Base-by-base conservation (phyloP, 75 land plant species). In the Selaginella moellendorffii region DNA sequence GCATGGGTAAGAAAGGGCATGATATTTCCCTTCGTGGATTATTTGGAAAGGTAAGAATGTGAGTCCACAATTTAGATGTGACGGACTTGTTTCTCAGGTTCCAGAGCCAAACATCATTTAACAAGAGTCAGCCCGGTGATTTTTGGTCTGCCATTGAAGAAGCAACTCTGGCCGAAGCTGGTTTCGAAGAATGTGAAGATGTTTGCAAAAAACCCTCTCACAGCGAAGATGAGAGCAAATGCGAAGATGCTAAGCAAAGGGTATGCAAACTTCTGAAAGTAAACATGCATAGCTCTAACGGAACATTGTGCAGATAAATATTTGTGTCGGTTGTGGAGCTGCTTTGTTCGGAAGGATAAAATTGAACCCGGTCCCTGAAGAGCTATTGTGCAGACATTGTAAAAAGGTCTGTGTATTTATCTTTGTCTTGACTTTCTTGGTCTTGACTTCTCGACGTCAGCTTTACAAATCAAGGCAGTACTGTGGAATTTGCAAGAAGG, bases 401-500 rank as follows among this genome's bases (percentile, higher is more conserved):
- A 36, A 36, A 14, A 36, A 36, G 46, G 46, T 36, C 10, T 5
- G 46, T 14, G 14, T 14, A 36, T 5, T 5, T 5, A 14, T 14
- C 5, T 36, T 5, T 36, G 5, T 5, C 46, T 36, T 36, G 46
- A 5, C 14, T 36, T 5, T 36, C 46, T 14, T n/a, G n/a, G n/a
- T n/a, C 46, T 36, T 36, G 46, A 36, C 46, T 36, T 5, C 5
- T 36, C 14, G 46, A 14, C 46, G 18, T 51, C 89, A 95, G 99
- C 56, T 86, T 52, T 71, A 65, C 27, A 85, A 78, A 29, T 77
- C 82, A 42, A 86, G 82, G 64, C 87, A 95, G 26, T 84, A 73
- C 72, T 95, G 99, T 84, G 85, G 87, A 56, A 82, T 86, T 56
- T 95, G 99, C 77, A 89, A 88, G 77, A 86, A 74, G 70, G 82